These are phyloP conservation scores for Saccharata proteae DNA, from an alignment of 2,329 filamentous ascomycete species.

Conservation along the genomic window DNA sequence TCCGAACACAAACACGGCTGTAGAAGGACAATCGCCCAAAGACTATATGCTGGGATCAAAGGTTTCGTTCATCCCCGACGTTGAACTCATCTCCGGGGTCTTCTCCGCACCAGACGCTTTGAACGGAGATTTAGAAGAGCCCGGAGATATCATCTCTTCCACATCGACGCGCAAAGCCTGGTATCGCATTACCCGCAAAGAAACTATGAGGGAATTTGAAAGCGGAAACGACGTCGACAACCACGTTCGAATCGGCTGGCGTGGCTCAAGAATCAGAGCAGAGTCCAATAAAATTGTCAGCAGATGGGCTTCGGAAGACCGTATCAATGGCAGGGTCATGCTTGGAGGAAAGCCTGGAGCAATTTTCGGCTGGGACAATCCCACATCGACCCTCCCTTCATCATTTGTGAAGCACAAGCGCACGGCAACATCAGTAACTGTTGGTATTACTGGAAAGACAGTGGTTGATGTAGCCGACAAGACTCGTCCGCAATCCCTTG, in stretches of 20 bases:
- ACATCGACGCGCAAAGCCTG: constrained; percentile 26
- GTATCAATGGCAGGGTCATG: constrained; percentile 19
- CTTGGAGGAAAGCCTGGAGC: constrained; percentile 19
- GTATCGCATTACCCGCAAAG: constrained; percentile 26
- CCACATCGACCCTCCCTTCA: constrained; percentile 7
- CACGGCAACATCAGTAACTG: constrained; percentile 2
- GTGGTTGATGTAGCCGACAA: constrained; percentile 4
- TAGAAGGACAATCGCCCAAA: not conserved
- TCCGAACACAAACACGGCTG: not conserved
- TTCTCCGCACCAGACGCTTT: constrained; percentile 13
- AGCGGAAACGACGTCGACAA: constrained; percentile 21
- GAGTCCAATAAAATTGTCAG: constrained; percentile 24
- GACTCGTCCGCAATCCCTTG: not conserved
- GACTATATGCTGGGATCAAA: constrained; percentile 1
- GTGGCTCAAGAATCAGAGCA: constrained; percentile 18
- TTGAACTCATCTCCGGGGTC: constrained; percentile 15
- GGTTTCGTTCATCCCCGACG: constrained; percentile 11
- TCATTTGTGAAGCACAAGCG: constrained; percentile 5
- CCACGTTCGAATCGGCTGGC: constrained; percentile 27
- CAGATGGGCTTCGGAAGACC: constrained; percentile 26
- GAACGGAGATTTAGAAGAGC: constrained; percentile 10
- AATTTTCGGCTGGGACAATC: constrained; percentile 26
- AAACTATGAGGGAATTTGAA: constrained; percentile 27
- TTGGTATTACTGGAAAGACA: constrained; percentile 1
- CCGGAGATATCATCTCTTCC: constrained; percentile 20